phyloP scores from a whole-genome alignment of 306 rosid species.

The Cucurbita moschata region DNA sequence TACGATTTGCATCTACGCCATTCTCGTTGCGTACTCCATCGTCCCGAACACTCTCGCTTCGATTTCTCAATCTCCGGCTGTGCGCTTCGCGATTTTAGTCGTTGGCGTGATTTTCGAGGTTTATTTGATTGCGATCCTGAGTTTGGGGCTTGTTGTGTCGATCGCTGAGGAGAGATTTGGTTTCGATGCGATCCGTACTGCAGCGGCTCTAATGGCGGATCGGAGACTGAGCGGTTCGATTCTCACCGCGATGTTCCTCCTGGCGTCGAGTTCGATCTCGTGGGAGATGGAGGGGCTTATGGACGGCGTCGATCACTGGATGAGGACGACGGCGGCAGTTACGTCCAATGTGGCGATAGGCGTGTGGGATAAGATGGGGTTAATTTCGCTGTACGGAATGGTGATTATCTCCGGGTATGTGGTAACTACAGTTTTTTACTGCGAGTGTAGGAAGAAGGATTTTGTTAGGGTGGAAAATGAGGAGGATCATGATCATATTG shows the following conservation, averaged over 20 bases:
- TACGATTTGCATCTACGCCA: slow-evolving; percentile 30
- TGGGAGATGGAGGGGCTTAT: slow-evolving; percentile 20
- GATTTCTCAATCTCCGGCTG: neutral
- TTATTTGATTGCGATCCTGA: slow-evolving; percentile 45
- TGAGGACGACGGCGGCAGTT: slow-evolving; percentile 1
- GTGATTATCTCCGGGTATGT: slow-evolving; percentile 46
- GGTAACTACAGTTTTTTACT: slow-evolving; percentile 44
- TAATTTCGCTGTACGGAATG: slow-evolving; percentile 32
- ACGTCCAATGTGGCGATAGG: slow-evolving; percentile 5
- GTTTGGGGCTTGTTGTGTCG: slow-evolving; percentile 45
- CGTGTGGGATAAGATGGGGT: slow-evolving; percentile 18
- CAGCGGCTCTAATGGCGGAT: slow-evolving; percentile 35
- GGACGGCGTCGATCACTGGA: slow-evolving; percentile 25
- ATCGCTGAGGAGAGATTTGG: slow-evolving; percentile 57
- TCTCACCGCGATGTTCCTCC: slow-evolving; percentile 31
- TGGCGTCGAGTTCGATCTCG: slow-evolving; percentile 24
- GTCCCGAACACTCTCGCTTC: slow-evolving; percentile 16
- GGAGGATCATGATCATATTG: slow-evolving; percentile 1
- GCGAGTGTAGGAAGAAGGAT: slow-evolving; percentile 41
- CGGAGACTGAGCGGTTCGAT: slow-evolving; percentile 35
- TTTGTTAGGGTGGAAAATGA: slow-evolving; percentile 15
- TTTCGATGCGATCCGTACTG: slow-evolving; percentile 43
- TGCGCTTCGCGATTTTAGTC: neutral
- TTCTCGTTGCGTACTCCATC: slow-evolving; percentile 25
- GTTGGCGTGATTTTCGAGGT: slow-evolving; percentile 28